Conservation (phyloP, 1,139 yeast genomes). For the Zygotorulaspora mrakii region DNA sequence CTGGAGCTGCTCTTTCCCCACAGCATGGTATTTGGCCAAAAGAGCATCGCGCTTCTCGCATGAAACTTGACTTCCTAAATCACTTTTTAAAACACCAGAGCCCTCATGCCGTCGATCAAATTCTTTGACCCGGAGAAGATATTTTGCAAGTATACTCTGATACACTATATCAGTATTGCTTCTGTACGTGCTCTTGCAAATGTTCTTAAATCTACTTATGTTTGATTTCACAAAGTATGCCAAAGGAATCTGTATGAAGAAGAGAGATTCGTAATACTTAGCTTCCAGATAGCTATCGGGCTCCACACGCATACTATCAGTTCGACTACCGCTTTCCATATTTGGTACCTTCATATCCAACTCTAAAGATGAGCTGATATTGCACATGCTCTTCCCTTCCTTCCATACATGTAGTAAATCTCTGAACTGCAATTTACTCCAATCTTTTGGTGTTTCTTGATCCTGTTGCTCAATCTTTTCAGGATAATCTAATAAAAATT, state of each 20-base stretch:
- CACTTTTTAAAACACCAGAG: constrained; percentile 7
- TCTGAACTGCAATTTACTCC: constrained; percentile 15
- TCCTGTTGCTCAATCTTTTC: background rate
- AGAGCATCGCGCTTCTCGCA: constrained; percentile 13
- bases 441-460: constrained; percentile 10
- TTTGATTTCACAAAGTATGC: constrained; percentile 36
- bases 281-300: constrained; percentile 24
- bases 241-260: constrained; percentile 26
- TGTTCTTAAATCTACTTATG: constrained; percentile 27
- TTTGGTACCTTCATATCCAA: constrained; percentile 25
- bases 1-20: constrained; percentile 1
- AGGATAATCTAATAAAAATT: constrained; percentile 1
- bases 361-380: constrained; percentile 7
- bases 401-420: constrained; percentile 23
- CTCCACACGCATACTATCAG: constrained; percentile 8
- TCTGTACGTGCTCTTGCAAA: constrained; percentile 21
- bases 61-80: constrained; percentile 7
- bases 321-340: background rate
- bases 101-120: constrained; percentile 29
- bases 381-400: constrained; percentile 12
- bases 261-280: constrained; percentile 32
- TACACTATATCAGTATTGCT: constrained; percentile 14
- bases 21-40: constrained; percentile 12
- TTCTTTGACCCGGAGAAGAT: constrained; percentile 17
- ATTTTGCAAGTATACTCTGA: constrained; percentile 14